Evolutionary conservation across 345 rosid genomes (phyloP).

Genomic region (Odontarrhena argentea): DNA sequence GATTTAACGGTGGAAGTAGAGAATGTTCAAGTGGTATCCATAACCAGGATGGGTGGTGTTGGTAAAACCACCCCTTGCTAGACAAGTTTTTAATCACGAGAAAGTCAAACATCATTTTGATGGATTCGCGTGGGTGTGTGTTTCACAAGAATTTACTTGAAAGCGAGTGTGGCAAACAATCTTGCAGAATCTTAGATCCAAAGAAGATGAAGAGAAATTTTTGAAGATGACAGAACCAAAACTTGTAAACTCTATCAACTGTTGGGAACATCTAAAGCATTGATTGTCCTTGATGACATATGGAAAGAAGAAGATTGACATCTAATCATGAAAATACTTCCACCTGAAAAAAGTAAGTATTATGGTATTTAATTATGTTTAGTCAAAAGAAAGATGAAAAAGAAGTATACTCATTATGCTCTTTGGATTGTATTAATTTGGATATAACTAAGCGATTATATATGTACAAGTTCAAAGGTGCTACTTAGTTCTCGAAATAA

Average conservation of each 20-base stretch:
- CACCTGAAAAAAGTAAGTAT: neutral
- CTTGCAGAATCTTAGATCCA: constrained; percentile 14
- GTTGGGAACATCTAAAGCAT: constrained; percentile 32
- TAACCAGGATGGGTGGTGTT: constrained; percentile 55
- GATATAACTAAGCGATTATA: neutral
- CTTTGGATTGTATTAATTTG: neutral
- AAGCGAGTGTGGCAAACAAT: constrained; percentile 41
- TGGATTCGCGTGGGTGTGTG: constrained; percentile 40
- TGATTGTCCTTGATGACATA: constrained; percentile 50
- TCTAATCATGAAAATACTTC: constrained; percentile 33
- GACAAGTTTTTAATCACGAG: constrained; percentile 26
- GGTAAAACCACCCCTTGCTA: constrained; percentile 52
- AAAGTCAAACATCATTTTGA: constrained; percentile 32
- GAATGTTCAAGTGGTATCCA: constrained; percentile 32
- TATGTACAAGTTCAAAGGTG: constrained; percentile 34
- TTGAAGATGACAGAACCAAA: constrained; percentile 31
- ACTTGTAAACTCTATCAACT: constrained; percentile 25
- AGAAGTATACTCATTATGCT: too few species aligned
- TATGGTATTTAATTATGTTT: neutral
- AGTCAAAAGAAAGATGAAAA: too few species aligned
- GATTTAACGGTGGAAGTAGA: constrained; percentile 14
- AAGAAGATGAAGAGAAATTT: constrained; percentile 26
- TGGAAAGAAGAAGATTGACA: constrained; percentile 45
- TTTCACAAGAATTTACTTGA: constrained; percentile 40
- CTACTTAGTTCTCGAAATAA: constrained; percentile 44